Evolutionary conservation across 345 rosid species (phyloP), one percentile per base, ranked within the genome.

Genomic region (Rhodomyrtus tomentosa): DNA sequence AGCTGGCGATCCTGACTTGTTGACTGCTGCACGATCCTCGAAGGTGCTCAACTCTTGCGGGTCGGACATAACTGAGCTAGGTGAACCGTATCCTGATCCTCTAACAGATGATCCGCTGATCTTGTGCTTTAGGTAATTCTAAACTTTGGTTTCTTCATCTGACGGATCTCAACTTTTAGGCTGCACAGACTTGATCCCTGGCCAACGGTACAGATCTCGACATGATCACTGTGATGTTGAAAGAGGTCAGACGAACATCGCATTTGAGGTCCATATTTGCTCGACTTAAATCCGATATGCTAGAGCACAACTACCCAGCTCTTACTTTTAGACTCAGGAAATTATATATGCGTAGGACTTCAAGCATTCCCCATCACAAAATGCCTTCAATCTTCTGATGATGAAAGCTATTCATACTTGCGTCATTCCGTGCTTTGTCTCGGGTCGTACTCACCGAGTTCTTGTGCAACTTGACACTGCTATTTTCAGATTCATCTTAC

Each of bases 1-100:
- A 38, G 98, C 98, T n/a, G 98, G 98, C 79, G 96, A 95, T 87
- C 98, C 98, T 81, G 96, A 97, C 89, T 95, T 97, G 89, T 90
- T 93, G 24, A 95, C 98, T 42, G 93, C 98, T 22, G 98, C 96
- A 2, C 91, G 93, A 87, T 96, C 99, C 84, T 88, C 93, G 76
- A 94, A 95, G 91, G 88, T 97, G 87, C 93, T 95, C 73, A 95
- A 95, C 55, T 87, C 93, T 1, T 94, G 98, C 85, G 95, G 99
- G 38, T 93, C 90, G 0, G 98, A 97, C 90, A 94, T 97, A 25
- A 97, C 95, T 88, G 98, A 96, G 85, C 89, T 92, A 36, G 99
- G 99, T 85, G 93, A 96, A 29, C 94, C 98, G 0, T 97, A 96
- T 88, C 96, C 99, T 83, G 99, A 96, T 90, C 96, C 99, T 56